Evolutionary conservation across 495 filamentous ascomycete genomes (phyloP).

Genomic region (Penicillium silybi): DNA sequence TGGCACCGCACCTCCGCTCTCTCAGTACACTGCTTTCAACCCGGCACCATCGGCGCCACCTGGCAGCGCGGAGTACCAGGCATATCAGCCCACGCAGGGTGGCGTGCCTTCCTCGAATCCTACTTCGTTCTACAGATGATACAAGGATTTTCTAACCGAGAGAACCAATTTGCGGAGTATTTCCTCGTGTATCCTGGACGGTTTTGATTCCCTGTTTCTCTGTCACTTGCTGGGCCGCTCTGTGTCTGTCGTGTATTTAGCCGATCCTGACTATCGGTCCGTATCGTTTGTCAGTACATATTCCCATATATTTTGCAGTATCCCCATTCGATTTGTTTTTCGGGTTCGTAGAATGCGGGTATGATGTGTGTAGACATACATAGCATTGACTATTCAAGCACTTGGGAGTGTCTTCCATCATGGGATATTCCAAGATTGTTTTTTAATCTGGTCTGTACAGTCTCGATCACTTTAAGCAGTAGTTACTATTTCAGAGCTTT

Average conservation of each 20-base stretch:
- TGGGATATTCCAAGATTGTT: no score
- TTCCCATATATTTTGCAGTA: conserved; percentile 3
- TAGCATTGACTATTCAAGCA: no score
- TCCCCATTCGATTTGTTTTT: background rate
- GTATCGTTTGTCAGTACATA: conserved; percentile 9
- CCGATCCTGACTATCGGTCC: conserved; percentile 2
- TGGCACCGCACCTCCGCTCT: conserved; percentile 37
- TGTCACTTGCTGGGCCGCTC: conserved; percentile 3
- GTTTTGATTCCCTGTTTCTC: background rate
- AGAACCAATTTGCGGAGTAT: background rate
- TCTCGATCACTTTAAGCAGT: no score
- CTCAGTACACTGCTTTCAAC: conserved; percentile 39
- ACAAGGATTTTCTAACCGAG: background rate
- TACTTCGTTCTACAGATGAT: conserved; percentile 41
- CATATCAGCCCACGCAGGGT: conserved; percentile 45
- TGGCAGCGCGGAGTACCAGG: conserved; percentile 43
- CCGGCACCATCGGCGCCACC: conserved; percentile 32
- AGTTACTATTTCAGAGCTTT: no score
- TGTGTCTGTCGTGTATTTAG: conserved; percentile 13
- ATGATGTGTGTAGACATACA: background rate
- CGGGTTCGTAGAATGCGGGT: background rate
- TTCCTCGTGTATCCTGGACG: background rate
- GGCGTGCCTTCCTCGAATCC: conserved; percentile 35
- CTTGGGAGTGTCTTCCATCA: no score
- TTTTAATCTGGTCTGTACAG: no score